A percentile compares a stretch with the other conserved stretches of the same genome.
Conservation (phyloP, 768 basidiomycete species). For the Kwoniella shandongensis region DNA sequence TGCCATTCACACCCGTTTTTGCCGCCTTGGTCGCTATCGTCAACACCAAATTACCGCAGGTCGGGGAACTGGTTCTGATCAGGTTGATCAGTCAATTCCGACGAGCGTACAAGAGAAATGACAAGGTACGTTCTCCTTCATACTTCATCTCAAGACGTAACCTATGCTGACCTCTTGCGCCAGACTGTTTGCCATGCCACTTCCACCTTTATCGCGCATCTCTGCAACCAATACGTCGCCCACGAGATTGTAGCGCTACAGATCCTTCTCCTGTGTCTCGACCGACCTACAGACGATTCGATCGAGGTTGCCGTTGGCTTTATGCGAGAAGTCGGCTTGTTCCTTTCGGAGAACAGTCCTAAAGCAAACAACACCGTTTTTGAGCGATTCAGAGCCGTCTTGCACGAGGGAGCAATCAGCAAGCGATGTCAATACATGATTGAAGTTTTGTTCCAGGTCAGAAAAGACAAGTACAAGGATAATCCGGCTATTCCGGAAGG, state of each 20-base stretch:
- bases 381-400: conserved; percentile 92
- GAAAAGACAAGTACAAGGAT: conserved; percentile 99
- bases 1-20: conserved; percentile 97
- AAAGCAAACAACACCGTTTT: conserved; percentile 93
- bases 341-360: conserved; percentile 86
- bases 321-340: conserved; percentile 95
- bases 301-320: conserved; percentile 98
- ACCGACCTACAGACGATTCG: conserved; percentile 93
- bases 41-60: conserved; percentile 95
- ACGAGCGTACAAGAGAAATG: conserved; percentile 90
- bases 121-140: conserved; percentile 68
- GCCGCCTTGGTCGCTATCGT: conserved; percentile 90
- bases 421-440: conserved; percentile 99
- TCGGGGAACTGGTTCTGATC: conserved; percentile 85
- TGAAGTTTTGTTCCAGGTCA: conserved; percentile 96
- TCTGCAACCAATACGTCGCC: conserved; percentile 89
- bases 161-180: conserved; percentile 4
- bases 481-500: conserved; percentile 94
- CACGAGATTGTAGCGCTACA: conserved; percentile 92
- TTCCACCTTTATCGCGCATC: conserved; percentile 83
- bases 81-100: conserved; percentile 93
- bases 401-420: conserved; percentile 92
- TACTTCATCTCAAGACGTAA: not conserved
- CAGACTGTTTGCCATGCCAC: conserved; percentile 92
- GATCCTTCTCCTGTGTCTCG: conserved; percentile 91